Conservation (phyloP, 129 eudicot genomes). For the Escallonia herrerae region DNA sequence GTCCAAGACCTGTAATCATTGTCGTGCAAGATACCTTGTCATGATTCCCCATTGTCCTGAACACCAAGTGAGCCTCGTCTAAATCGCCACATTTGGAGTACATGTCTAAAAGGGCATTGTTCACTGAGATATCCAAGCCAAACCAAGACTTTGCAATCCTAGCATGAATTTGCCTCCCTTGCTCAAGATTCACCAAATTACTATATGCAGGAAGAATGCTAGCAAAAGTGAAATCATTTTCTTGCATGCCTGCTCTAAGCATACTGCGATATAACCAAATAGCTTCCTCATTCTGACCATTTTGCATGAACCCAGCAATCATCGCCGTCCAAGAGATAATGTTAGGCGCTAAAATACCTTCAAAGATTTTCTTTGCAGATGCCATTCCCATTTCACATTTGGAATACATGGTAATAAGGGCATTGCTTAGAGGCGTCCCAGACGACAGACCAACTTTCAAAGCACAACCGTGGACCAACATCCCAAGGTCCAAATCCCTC, state of each 20-base stretch:
- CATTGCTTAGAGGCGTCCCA: conserved; percentile 17
- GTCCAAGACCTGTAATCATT: conserved; percentile 15
- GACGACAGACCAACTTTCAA: conserved; percentile 4
- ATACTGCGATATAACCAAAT: conserved; percentile 3
- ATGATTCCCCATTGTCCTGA: conserved; percentile 12
- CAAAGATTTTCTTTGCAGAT: conserved; percentile 11
- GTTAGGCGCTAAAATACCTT: conserved; percentile 5
- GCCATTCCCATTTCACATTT: conserved; percentile 16
- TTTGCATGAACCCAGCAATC: conserved; percentile 23
- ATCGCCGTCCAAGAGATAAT: conserved; percentile 18
- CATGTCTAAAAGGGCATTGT: conserved; percentile 20
- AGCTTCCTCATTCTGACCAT: conserved; percentile 10
- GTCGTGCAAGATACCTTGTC: conserved; percentile 18
- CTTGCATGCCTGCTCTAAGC: conserved; percentile 3
- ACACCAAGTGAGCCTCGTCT: conserved; percentile 13
- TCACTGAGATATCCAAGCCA: conserved; percentile 11
- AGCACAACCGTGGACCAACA: conserved; percentile 14
- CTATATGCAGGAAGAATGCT: conserved; percentile 18
- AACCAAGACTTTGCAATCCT: conserved; percentile 19
- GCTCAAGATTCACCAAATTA: conserved; percentile 16
- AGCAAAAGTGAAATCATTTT: conserved; percentile 16
- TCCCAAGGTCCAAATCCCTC: conserved; percentile 11
- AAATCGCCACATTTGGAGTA: conserved; percentile 21
- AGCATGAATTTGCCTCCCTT: conserved; percentile 23
- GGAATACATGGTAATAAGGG: conserved; percentile 19